Percentiles rank a stretch among this genome's conserved stretches.
Evolutionary conservation across 2,329 filamentous ascomycete genomes (phyloP).

Genomic region (Trichocomaceae sp.): DNA sequence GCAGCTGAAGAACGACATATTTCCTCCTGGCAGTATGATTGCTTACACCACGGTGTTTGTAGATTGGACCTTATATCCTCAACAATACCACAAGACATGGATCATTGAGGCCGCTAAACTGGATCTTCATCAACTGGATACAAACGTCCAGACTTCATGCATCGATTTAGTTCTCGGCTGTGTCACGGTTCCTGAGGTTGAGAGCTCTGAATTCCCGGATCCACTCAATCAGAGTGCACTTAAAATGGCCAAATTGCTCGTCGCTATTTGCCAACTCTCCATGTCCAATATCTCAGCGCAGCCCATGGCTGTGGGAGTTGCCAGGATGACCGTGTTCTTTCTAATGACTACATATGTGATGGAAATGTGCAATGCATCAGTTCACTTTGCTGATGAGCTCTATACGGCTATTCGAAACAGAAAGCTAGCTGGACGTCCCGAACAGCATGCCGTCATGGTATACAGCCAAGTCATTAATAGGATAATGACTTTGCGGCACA

Average conservation of each 20-base stretch:
- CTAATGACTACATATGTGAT: conserved; percentile 16
- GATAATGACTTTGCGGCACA: background rate
- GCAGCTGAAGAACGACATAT: background rate
- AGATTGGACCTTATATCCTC: background rate
- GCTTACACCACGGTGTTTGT: background rate
- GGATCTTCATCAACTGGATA: background rate
- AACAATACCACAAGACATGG: background rate
- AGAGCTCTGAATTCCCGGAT: background rate
- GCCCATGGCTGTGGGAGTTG: conserved; percentile 8
- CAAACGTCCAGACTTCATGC: background rate
- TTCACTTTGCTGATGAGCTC: conserved; percentile 13
- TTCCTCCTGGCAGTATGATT: background rate
- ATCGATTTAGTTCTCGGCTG: background rate
- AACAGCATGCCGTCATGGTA: background rate
- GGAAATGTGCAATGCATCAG: conserved; percentile 17
- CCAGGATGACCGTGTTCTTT: conserved; percentile 15
- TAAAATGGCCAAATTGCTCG: conserved; percentile 15
- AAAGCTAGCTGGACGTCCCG: background rate
- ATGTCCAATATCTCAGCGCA: conserved; percentile 13
- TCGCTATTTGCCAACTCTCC: conserved; percentile 15
- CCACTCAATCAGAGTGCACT: conserved; percentile 13
- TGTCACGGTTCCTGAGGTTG: conserved; percentile 3
- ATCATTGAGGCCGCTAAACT: background rate
- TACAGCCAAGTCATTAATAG: background rate
- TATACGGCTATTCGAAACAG: conserved; percentile 12